Base-by-base conservation (phyloP, 352 stramenopile genomes). In the Phytophthora brassicae region DNA sequence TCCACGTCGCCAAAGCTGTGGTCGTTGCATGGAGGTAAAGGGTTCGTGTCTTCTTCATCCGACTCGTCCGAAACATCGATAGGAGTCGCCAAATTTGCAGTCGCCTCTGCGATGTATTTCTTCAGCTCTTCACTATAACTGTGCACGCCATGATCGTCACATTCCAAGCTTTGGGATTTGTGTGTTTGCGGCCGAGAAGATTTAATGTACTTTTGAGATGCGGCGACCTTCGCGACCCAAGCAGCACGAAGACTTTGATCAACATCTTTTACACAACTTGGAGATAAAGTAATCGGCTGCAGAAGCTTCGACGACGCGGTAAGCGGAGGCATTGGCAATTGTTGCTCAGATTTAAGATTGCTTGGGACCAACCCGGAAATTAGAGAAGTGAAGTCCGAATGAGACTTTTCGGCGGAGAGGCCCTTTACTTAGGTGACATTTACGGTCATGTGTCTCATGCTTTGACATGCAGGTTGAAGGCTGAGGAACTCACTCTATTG, bases 191-290 rank as follows among this genome's bases (percentile, higher is more conserved):
- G 38, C 14, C 17, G 12, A 4, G 35, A 42, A 13, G 35, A 1
- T 7, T 5, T 42, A 4, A 11, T 43, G 16, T 24, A 31, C 22
- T 53, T n/a, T 42, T 33, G 56, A 24, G 31, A 19, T 0, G 45
- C 56, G 14, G 61, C 58, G 26, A 67, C 50, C 35, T 67, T 71
- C 20, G 53, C 52, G 26, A 64, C 33, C 64, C 64, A 71, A 0
- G 56, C 36, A 38, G 55, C 54, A 29, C 24, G 52, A 4, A n/a
- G 12, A 7, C 14, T 19, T n/a, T 44, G 36, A 7, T 14, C 38
- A 23, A n/a, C 19, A 35, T 36, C 23, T 1, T 58, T 19, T 20
- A 39, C 29, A 28, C 35, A 47, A 38, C 6, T 53, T 13, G 31
- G 58, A 2, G 50, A 31, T 22, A 64, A 12, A 14, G 36, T 29